Evolutionary conservation across 2,329 filamentous ascomycete species (phyloP), one percentile per base, ranked within the genome.

Genomic region (Colletotrichum godetiae): DNA sequence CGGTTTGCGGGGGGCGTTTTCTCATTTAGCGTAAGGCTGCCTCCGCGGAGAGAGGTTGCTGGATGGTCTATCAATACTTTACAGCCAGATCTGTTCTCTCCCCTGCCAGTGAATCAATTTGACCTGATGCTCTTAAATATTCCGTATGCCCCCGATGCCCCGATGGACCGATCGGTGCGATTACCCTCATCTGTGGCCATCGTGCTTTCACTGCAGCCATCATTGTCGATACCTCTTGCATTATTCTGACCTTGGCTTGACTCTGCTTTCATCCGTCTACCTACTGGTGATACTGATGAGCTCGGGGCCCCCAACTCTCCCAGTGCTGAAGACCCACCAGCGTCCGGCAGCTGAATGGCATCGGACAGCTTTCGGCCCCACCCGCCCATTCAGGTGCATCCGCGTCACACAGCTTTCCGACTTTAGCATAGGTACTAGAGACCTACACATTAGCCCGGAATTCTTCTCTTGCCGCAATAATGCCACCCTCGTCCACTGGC

Each of bases 401-500:
- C 24, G 31, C 59, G 4, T 7, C 24, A n/a, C 56, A 6, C 42
- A 3, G 22, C 61, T 15, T 22, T 42, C 31, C 15, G 29, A 13
- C 27, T 10, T 15, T 33, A 24, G 22, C 7, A 31, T 19, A n/a
- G n/a, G n/a, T n/a, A 15, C n/a, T n/a, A 3, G 19, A 11, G n/a
- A 27, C 11, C 7, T 22, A 29, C 27, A 29, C 27, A 4, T 12
- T 46, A n/a, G 7, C 10, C 66, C 19, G 29, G 24, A 56, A 46
- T n/a, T 33, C 46, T 5, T 27, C 22, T 10, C 61, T 15, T 8
- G 11, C 19, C 7, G 15, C 31, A 42, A 42, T 27, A 15, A 73
- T 73, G 66, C 59, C 70, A 10, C 55, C 66, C 1, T 73, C 70
- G 2, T 65, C 70, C 46, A 70, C 67, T 13, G 67, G 55, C 5